Conservation (phyloP, 1,139 yeast species). For the Lodderomyces parapsilosis region DNA sequence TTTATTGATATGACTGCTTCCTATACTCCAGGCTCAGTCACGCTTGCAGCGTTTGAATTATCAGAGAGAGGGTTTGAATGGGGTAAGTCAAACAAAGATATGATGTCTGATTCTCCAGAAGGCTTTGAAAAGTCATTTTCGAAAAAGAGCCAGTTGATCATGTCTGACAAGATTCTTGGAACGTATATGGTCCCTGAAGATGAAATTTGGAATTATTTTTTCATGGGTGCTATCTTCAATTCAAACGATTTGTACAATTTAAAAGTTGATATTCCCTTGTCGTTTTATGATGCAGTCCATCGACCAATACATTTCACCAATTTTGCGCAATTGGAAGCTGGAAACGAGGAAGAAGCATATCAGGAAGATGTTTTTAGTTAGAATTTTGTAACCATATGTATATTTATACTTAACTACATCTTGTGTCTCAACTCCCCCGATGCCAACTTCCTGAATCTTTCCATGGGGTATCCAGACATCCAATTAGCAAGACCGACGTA, state of each 20-base stretch:
- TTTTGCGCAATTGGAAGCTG: conserved; percentile 66
- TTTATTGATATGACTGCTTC: conserved; percentile 65
- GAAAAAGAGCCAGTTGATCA: conserved; percentile 62
- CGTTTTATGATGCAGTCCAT: conserved; percentile 82
- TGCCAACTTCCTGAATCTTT: conserved; percentile 57
- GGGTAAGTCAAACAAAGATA: conserved; percentile 69
- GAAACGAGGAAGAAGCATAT: conserved; percentile 59
- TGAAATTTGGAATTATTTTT: conserved; percentile 87
- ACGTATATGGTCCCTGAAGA: conserved; percentile 85
- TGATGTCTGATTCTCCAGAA: conserved; percentile 50
- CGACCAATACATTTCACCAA: conserved; percentile 84
- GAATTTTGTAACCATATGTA: conserved; percentile 4
- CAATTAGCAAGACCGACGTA: conserved; percentile 66
- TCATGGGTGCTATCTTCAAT: conserved; percentile 84
- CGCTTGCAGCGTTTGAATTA: conserved; percentile 66
- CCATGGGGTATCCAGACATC: conserved; percentile 72
- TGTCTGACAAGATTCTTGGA: conserved; percentile 78
- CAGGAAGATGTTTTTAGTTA: conserved; percentile 72
- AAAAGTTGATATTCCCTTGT: conserved; percentile 75
- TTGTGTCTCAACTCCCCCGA: conserved; percentile 62
- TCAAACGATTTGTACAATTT: conserved; percentile 57
- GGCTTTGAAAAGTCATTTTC: conserved; percentile 67
- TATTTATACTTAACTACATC: conserved; percentile 23
- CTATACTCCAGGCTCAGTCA: conserved; percentile 81
- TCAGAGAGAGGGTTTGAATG: conserved; percentile 69